phyloP scores from a whole-genome alignment of 2,329 filamentous ascomycete genomes.

The Samsoniella hepiali region DNA sequence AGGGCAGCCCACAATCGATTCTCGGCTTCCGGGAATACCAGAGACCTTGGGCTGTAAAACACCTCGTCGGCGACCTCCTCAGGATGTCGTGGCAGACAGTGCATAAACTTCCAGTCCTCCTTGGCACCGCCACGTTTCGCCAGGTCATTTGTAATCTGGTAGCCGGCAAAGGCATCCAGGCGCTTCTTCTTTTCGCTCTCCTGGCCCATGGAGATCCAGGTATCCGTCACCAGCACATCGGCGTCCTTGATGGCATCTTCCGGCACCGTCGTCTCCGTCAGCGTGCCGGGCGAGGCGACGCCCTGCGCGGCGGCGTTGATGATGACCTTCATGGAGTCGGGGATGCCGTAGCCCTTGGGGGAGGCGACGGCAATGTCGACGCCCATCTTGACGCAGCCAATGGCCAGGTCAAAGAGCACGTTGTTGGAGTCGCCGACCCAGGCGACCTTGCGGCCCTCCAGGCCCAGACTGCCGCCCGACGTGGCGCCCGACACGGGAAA shows the following conservation, averaged over 20 bases:
- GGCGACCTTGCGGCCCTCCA: conserved; percentile 83
- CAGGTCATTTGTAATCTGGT: conserved; percentile 85
- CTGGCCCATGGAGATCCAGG: conserved; percentile 98
- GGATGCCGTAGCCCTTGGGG: conserved; percentile 80
- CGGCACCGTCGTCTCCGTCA: conserved; percentile 73
- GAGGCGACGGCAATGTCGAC: conserved; percentile 85
- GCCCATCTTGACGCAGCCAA: conserved; percentile 81
- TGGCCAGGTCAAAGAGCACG: conserved; percentile 89
- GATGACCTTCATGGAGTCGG: conserved; percentile 66
- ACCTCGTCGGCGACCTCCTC: conserved; percentile 95
- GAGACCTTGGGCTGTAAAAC: conserved; percentile 79
- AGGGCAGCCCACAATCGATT: conserved; percentile 91
- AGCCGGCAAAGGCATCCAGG: conserved; percentile 79
- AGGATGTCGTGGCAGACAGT: conserved; percentile 86
- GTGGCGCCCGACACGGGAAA: conserved; percentile 53
- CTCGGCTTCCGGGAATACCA: conserved; percentile 93
- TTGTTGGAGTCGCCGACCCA: conserved; percentile 98
- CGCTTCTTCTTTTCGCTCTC: conserved; percentile 78
- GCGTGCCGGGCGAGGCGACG: conserved; percentile 57
- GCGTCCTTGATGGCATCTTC: conserved; percentile 83
- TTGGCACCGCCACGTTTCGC: conserved; percentile 83
- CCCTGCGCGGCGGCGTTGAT: conserved; percentile 63
- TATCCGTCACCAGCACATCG: conserved; percentile 91
- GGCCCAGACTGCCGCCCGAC: conserved; percentile 51
- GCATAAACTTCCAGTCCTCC: conserved; percentile 94